Evolutionary conservation across 805 yeast species (phyloP).

Genomic region (Saccharomycopsis fermentans): DNA sequence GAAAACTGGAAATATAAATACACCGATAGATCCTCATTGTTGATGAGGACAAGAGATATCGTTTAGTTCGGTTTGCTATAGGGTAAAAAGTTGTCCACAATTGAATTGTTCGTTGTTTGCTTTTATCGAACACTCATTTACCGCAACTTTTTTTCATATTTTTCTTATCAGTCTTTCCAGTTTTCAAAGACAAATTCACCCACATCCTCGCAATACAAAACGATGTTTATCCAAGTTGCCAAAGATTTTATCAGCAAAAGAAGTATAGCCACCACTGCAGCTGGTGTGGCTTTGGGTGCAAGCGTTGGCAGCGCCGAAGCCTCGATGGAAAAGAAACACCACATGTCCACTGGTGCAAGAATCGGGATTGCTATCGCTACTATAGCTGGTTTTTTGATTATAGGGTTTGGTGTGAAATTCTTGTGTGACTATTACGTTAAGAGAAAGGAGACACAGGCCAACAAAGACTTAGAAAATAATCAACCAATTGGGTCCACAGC

Average conservation of each 20-base stretch:
- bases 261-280: not conserved
- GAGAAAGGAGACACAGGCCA: not conserved
- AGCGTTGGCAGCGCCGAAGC: not conserved
- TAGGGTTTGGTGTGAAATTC: not conserved
- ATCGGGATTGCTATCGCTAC: not conserved
- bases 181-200: not conserved
- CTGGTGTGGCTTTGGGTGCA: not conserved
- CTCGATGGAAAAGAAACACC: not conserved
- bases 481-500: not conserved
- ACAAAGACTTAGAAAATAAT: not conserved
- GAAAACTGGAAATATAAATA: too few relatives aligned
- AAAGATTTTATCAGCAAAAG: not conserved
- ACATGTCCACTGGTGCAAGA: not conserved
- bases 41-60: not conserved
- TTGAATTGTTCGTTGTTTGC: too few relatives aligned
- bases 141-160: too few relatives aligned
- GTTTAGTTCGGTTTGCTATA: too few relatives aligned
- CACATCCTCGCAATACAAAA: too few relatives aligned
- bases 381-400: not conserved
- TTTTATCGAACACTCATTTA: too few relatives aligned
- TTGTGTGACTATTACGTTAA: not conserved
- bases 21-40: not conserved
- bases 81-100: too few relatives aligned
- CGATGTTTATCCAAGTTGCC: not conserved
- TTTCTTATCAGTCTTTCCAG: too few relatives aligned